Evolutionary conservation across 2,329 filamentous ascomycete species (phyloP).

Genomic region (Ascocoryne sarcoides): DNA sequence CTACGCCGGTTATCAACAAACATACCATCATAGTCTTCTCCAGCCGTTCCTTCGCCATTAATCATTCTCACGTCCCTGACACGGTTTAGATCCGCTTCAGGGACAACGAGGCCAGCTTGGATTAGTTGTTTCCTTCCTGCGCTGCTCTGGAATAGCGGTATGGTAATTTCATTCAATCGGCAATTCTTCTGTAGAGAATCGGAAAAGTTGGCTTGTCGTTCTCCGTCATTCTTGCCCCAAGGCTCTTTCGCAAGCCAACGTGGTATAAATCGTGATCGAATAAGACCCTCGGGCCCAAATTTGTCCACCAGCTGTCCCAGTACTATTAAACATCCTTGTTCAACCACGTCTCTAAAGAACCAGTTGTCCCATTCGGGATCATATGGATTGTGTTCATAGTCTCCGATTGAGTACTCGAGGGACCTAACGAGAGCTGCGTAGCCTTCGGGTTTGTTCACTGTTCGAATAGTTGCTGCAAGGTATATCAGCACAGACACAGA

Average conservation of each 20-base stretch:
- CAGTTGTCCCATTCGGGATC: constrained; percentile 55
- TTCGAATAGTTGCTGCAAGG: constrained; percentile 14
- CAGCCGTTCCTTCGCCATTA: constrained; percentile 42
- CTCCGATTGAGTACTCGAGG: constrained; percentile 45
- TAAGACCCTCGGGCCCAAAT: constrained; percentile 44
- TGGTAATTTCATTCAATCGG: constrained; percentile 37
- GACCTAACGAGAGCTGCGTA: constrained; percentile 48
- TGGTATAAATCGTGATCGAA: constrained; percentile 58
- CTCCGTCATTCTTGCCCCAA: constrained; percentile 51
- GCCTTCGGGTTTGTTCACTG: constrained; percentile 23
- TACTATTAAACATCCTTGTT: constrained; percentile 52
- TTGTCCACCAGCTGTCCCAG: constrained; percentile 46
- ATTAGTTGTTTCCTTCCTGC: constrained; percentile 21
- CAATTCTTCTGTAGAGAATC: constrained; percentile 18
- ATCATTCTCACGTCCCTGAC: constrained; percentile 34
- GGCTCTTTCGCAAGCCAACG: constrained; percentile 67
- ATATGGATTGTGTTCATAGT: constrained; percentile 42
- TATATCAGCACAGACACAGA: constrained; percentile 5
- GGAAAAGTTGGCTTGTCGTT: constrained; percentile 45
- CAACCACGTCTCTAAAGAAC: constrained; percentile 50
- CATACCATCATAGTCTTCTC: constrained; percentile 23
- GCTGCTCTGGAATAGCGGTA: constrained; percentile 29
- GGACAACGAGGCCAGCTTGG: constrained; percentile 22
- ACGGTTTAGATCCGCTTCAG: constrained; percentile 34
- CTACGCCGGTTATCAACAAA: constrained; percentile 31